Evolutionary conservation across 176 grass and related monocot species (phyloP), one percentile per base, ranked within the genome.

Genomic region (Tuctoria greenei): DNA sequence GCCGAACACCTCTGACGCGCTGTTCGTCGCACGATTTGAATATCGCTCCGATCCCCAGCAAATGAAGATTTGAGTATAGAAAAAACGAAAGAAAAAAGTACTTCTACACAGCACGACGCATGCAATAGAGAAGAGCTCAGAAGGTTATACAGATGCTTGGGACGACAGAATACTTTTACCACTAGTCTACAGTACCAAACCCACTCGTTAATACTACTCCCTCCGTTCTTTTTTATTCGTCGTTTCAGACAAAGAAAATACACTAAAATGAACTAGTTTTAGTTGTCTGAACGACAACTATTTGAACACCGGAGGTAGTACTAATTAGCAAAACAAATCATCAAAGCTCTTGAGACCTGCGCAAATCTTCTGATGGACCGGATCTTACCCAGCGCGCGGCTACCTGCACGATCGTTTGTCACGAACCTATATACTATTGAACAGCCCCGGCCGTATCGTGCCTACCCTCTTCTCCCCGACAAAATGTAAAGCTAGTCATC

Each of bases 371-470:
- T 34, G 16, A 7, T 11, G 62, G 57, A 74, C 77, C n/a, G 60
- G 55, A 59, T 58, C 49, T 37, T 70, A 15, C 38, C 16, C 40
- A 57, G 23, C 39, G n/a, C n/a, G n/a, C n/a, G 14, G 2, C 55
- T 58, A 72, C 58, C 46, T 23, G 45, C 13, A 16, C 11, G 44
- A 44, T 77, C n/a, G n/a, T 77, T 77, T 65, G 74, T 77, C 60
- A 23, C 18, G 6, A 51, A 40, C 46, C 31, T 64, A n/a, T n/a
- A n/a, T n/a, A n/a, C n/a, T n/a, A 37, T 71, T 38, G 39, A 60
- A 28, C 83, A 37, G 40, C 74, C 16, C 58, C 67, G 24, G 55
- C 58, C 82, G 47, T 78, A 84, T 84, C 74, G 74, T 72, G 74
- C 82, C 82, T 57, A 66, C 82, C 82, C 65, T 52, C 23, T 8